Conservation (phyloP, 768 basidiomycete species). For the Cystofilobasidium bisporidii region DNA sequence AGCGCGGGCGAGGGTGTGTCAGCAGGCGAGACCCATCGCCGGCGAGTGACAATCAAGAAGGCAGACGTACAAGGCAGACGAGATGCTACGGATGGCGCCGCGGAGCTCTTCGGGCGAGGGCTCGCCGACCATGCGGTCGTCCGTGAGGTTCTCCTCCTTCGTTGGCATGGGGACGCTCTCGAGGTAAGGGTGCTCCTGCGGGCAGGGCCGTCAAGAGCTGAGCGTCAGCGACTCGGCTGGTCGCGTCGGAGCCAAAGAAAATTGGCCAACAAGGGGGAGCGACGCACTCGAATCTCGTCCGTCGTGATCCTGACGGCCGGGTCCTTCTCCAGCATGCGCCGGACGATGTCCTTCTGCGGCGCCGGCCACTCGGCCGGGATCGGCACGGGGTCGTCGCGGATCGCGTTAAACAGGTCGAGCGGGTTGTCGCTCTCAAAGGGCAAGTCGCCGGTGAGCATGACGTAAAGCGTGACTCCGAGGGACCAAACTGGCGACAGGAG, state of each 20-base stretch:
- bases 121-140: slow-evolving; percentile 34
- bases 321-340: slow-evolving; percentile 36
- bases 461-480: slow-evolving; percentile 40
- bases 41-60: not conserved
- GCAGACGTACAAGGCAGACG: slow-evolving; percentile 38
- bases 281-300: slow-evolving; percentile 35
- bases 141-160: slow-evolving; percentile 21
- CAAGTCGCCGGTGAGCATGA: slow-evolving; percentile 38
- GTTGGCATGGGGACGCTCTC: slow-evolving; percentile 6
- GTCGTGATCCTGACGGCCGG: slow-evolving; percentile 34
- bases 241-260: too few relatives aligned
- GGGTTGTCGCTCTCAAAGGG: slow-evolving; percentile 38
- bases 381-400: slow-evolving; percentile 31
- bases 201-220: too few relatives aligned
- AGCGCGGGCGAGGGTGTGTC: not conserved
- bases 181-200: slow-evolving; percentile 23
- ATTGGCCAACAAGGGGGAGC: slow-evolving; percentile 22
- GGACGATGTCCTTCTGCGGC: slow-evolving; percentile 34
- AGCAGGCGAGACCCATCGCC: too few relatives aligned
- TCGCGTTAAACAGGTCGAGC: slow-evolving; percentile 38
- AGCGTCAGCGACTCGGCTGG: too few relatives aligned
- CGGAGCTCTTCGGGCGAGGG: slow-evolving; percentile 39
- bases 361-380: slow-evolving; percentile 36
- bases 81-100: slow-evolving; percentile 34
- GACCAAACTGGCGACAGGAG: slow-evolving; percentile 7